Base-by-base conservation (phyloP, 83 land plant species). In the Isoetes engelmannii region DNA sequence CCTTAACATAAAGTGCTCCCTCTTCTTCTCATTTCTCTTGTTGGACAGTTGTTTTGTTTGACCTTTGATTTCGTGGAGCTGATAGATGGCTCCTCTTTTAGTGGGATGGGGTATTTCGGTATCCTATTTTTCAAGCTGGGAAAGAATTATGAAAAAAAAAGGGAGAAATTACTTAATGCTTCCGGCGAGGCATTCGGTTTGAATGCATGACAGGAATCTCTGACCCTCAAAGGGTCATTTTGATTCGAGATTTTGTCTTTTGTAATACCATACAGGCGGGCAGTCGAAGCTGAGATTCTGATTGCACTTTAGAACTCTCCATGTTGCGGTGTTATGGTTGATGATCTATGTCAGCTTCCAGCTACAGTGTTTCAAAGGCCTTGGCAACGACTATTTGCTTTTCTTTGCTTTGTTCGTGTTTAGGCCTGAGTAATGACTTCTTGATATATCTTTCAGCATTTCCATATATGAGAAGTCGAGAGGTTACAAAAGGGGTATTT, bases 351-450 rank as follows among this genome's bases (percentile, higher is more conserved):
- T 2, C 77, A 74, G 48, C 59, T 74, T 45, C 74, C 77, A 4
- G 75, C 77, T 28, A 74, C 77, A 19, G 77, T 74, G 17, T 37
- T 58, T 58, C 77, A 74, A 56, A 17, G 57, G 44, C 77, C 77
- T n/a, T 37, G 74, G 77, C 69, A 41, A 6, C 10, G 6, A 7
- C 8, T 41, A 41, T 7, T 44, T 7, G 5, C 7, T 50, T 50
- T 64, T 47, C 44, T 28, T 64, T 5, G 28, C 49, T 7, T 6
- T 21, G 13, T 59, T 6, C 6, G 13, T 17, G 7, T 17, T 17
- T 17, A 8, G 17, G 19, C 62, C 17, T 59, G 9, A 59, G 54
- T 21, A 7, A 45, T 17, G 20, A n/a, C 20, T 58, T 18, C 44
- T 18, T 56, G 56, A 19, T 37, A 5, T 58, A 17, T 9, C 8